Percentiles rank a stretch among this genome's conserved stretches.
phyloP scores from a whole-genome alignment of 192 early-diverging fungal genomes.

The Rhizophagus sp. region DNA sequence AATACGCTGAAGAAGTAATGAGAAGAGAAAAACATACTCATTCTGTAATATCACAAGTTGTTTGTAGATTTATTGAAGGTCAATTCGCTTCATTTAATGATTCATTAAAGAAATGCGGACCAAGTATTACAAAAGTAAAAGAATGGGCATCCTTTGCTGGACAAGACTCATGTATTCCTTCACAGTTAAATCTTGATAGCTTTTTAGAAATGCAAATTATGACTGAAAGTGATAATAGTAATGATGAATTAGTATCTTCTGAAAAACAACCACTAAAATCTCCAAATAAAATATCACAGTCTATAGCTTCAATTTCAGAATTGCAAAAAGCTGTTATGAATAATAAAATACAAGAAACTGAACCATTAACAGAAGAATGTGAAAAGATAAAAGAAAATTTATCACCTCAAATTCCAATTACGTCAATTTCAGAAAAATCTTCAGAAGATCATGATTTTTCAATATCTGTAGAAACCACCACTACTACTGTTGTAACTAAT shows the following conservation, averaged over 20 bases:
- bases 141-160: conserved; percentile 41
- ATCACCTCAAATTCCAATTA: neutral
- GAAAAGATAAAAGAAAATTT: neutral
- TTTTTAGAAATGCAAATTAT: neutral
- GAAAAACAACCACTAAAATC: neutral
- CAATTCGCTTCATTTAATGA: conserved; percentile 39
- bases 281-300: neutral
- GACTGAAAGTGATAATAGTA: neutral
- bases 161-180: conserved; percentile 27
- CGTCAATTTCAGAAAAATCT: neutral
- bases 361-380: neutral
- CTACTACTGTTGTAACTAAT: neutral
- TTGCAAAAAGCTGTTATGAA: conserved; percentile 10
- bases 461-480: neutral
- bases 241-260: neutral
- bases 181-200: conserved; percentile 2
- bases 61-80: conserved; percentile 38
- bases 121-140: conserved; percentile 43
- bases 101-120: conserved; percentile 42
- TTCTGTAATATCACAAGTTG: conserved; percentile 37
- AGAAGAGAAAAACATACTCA: conserved; percentile 39
- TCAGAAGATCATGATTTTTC: too few relatives aligned
- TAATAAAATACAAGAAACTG: neutral
- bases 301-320: conserved; percentile 6
- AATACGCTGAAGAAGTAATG: conserved; percentile 35